Evolutionary conservation across 2,329 filamentous ascomycete species (phyloP).

Genomic region (Bimuria novae-zelandiae): DNA sequence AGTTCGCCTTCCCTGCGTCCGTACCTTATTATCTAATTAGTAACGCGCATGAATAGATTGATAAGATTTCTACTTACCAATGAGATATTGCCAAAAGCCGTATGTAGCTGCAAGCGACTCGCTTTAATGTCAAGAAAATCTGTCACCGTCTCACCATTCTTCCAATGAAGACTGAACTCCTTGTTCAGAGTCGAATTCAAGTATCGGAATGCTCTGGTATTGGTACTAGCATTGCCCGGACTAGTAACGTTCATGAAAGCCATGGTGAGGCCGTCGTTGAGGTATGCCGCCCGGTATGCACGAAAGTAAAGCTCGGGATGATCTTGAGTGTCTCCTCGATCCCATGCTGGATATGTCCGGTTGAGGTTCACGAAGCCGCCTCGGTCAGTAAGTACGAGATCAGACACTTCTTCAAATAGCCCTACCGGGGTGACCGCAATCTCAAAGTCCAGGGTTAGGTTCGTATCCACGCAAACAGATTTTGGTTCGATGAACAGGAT

Average conservation of each 20-base stretch:
- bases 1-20: too few species aligned
- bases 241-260: slow-evolving; percentile 49
- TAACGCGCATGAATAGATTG: too few species aligned
- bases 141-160: neutral
- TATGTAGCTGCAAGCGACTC: neutral
- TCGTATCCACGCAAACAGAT: slow-evolving; percentile 50
- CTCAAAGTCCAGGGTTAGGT: slow-evolving; percentile 50
- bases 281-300: slow-evolving; percentile 52
- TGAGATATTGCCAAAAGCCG: neutral
- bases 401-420: slow-evolving; percentile 22
- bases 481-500: slow-evolving; percentile 56
- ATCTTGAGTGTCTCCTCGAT: slow-evolving; percentile 38
- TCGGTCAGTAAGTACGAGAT: slow-evolving; percentile 47
- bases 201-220: slow-evolving; percentile 38
- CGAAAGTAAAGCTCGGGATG: slow-evolving; percentile 46
- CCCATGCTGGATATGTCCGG: slow-evolving; percentile 18
- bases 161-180: neutral
- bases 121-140: neutral
- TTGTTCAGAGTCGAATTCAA: slow-evolving; percentile 13
- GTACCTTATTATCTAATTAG: too few species aligned
- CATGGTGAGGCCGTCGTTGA: slow-evolving; percentile 50
- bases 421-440: slow-evolving; percentile 21
- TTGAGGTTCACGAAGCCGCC: slow-evolving; percentile 52
- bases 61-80: neutral
- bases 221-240: slow-evolving; percentile 1